phyloP scores from a whole-genome alignment of 768 basidiomycete species.

The Bullera alba region DNA sequence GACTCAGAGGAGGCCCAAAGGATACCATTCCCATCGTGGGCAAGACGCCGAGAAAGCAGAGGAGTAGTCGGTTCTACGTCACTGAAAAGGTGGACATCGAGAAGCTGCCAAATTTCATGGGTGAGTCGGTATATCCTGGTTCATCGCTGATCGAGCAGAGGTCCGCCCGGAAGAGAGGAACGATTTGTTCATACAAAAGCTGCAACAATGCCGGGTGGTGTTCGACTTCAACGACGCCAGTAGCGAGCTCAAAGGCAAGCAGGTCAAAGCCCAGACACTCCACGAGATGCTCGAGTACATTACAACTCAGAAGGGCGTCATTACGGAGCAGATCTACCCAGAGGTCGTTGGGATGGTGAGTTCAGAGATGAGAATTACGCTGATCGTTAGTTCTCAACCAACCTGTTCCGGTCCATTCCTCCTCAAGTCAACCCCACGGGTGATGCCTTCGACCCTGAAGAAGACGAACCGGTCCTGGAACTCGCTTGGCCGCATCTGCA shows the following conservation, averaged over 20 bases:
- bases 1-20: constrained; percentile 56
- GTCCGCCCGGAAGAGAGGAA: constrained; percentile 80
- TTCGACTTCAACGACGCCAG: constrained; percentile 99
- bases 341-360: constrained; percentile 97
- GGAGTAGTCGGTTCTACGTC: constrained; percentile 92
- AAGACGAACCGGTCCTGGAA: constrained; percentile 97
- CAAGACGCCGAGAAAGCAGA: constrained; percentile 87
- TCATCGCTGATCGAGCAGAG: constrained; percentile 53
- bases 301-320: constrained; percentile 89
- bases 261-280: constrained; percentile 94
- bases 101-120: constrained; percentile 73
- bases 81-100: constrained; percentile 96
- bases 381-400: constrained; percentile 74
- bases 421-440: constrained; percentile 97
- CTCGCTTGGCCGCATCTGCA: constrained; percentile 99
- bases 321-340: constrained; percentile 95
- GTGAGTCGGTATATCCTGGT: constrained; percentile 34
- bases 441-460: constrained; percentile 98
- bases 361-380: neutral
- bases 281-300: constrained; percentile 99
- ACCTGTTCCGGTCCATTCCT: constrained; percentile 99
- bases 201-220: constrained; percentile 90
- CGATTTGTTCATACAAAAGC: constrained; percentile 84
- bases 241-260: constrained; percentile 90
- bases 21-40: constrained; percentile 95